phyloP scores from a whole-genome alignment of 2,329 filamentous ascomycete species.

The Fusarium pseudocircinatum region DNA sequence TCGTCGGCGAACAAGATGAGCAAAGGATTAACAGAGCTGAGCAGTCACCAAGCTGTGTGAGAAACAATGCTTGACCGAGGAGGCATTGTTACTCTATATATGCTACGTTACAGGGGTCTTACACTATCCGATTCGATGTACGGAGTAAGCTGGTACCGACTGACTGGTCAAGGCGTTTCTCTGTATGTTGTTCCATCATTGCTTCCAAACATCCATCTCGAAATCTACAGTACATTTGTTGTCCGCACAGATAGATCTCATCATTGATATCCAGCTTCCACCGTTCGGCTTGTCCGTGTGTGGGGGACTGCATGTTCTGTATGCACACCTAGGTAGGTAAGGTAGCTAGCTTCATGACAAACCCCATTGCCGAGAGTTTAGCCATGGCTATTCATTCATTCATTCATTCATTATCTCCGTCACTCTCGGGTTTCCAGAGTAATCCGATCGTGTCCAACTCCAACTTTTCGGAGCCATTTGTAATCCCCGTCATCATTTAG shows the following conservation, averaged over 20 bases:
- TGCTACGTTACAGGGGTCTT: slow-evolving; percentile 28
- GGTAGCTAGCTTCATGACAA: background rate
- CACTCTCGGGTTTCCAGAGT: slow-evolving; percentile 6
- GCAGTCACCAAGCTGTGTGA: background rate
- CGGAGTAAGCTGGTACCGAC: background rate
- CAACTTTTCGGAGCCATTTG: background rate
- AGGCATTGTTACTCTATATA: background rate
- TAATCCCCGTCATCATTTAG: background rate
- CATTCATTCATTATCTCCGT: slow-evolving; percentile 1
- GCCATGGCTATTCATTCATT: background rate
- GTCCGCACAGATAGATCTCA: slow-evolving; percentile 2
- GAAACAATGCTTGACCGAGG: background rate
- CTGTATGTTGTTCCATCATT: slow-evolving; percentile 1
- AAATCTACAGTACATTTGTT: background rate
- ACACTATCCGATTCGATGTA: background rate
- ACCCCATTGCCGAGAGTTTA: slow-evolving; percentile 7
- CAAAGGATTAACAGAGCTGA: background rate
- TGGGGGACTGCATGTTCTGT: background rate
- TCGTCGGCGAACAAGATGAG: background rate
- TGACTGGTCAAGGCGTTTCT: background rate
- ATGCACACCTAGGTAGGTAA: background rate
- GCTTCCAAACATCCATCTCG: slow-evolving; percentile 9
- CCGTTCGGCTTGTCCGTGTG: slow-evolving; percentile 40
- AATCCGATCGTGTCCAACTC: background rate
- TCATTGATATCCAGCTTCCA: slow-evolving; percentile 25